A percentile compares a stretch with the other conserved stretches of the same genome.
Evolutionary conservation across 2,329 filamentous ascomycete genomes (phyloP).

Genomic region (Thermothelomyces thermophilus): DNA sequence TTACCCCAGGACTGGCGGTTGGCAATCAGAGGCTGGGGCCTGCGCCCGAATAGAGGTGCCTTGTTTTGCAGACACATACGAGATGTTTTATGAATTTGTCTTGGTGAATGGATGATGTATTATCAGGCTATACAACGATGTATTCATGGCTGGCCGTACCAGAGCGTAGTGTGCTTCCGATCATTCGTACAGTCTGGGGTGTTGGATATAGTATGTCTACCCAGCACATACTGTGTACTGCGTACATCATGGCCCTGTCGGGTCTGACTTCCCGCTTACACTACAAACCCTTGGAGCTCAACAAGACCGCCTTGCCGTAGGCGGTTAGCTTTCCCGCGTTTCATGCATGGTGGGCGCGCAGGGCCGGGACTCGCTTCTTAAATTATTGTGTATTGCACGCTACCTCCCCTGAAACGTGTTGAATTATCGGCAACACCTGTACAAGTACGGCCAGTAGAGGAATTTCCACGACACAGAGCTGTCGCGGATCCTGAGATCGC

Average conservation of each 20-base stretch:
- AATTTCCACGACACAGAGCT: conserved; percentile 2
- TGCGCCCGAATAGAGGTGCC: not conserved
- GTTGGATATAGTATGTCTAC: too few relatives aligned
- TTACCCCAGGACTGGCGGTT: conserved; percentile 56
- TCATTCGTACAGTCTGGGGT: too few relatives aligned
- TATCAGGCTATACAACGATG: too few relatives aligned
- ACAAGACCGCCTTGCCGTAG: not conserved
- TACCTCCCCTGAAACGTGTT: conserved; percentile 10
- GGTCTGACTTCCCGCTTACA: too few relatives aligned
- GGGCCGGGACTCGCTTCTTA: not conserved
- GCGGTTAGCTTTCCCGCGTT: conserved; percentile 16
- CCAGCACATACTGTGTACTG: too few relatives aligned
- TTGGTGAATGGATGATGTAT: too few relatives aligned
- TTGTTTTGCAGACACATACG: not conserved
- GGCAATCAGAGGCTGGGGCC: conserved; percentile 63
- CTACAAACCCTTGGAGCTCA: too few relatives aligned
- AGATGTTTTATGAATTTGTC: too few relatives aligned
- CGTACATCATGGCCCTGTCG: too few relatives aligned
- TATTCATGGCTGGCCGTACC: too few relatives aligned
- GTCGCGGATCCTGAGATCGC: not conserved
- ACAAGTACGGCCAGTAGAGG: not conserved
- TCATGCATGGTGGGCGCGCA: conserved; percentile 14
- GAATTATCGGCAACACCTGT: not conserved
- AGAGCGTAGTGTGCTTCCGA: too few relatives aligned
- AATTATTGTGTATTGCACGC: conserved; percentile 1